Percentiles rank a stretch among this genome's conserved stretches.
Conservation (phyloP, 2,329 filamentous ascomycete species). For the Colletotrichum sublineola region DNA sequence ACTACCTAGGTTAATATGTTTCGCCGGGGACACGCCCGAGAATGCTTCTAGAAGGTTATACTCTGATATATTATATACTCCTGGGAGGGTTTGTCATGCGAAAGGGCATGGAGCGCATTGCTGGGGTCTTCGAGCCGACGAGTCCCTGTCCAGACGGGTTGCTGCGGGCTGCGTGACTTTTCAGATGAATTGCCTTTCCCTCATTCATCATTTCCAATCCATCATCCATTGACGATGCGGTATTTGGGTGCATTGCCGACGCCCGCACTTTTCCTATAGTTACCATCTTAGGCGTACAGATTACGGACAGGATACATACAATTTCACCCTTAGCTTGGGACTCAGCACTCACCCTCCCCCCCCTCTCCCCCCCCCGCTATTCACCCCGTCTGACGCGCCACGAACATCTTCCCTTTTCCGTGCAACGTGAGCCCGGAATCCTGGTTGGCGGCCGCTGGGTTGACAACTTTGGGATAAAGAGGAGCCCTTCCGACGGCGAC, state of each 20-base stretch:
- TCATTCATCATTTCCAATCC: slow-evolving; percentile 24
- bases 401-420: slow-evolving; percentile 5
- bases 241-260: slow-evolving; percentile 32
- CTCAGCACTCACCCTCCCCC: background rate
- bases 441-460: slow-evolving; percentile 2
- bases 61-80: background rate
- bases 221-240: slow-evolving; percentile 28
- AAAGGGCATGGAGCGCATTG: slow-evolving; percentile 11
- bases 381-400: background rate
- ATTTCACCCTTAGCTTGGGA: background rate
- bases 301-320: slow-evolving; percentile 20
- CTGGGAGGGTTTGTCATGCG: slow-evolving; percentile 16
- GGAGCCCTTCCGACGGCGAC: background rate
- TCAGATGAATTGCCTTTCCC: slow-evolving; percentile 19
- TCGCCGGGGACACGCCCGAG: slow-evolving; percentile 27
- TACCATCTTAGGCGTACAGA: slow-evolving; percentile 25
- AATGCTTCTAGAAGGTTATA: slow-evolving; percentile 41
- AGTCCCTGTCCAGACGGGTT: slow-evolving; percentile 11
- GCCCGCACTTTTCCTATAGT: slow-evolving; percentile 15
- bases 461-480: slow-evolving; percentile 3
- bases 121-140: slow-evolving; percentile 27
- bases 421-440: slow-evolving; percentile 15
- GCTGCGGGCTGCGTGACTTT: slow-evolving; percentile 15
- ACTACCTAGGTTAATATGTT: slow-evolving; percentile 18
- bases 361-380: too few relatives aligned